These are phyloP conservation scores for Fusarium sp. DNA, from an alignment of 2,329 filamentous ascomycete species.

Conservation along the genomic window DNA sequence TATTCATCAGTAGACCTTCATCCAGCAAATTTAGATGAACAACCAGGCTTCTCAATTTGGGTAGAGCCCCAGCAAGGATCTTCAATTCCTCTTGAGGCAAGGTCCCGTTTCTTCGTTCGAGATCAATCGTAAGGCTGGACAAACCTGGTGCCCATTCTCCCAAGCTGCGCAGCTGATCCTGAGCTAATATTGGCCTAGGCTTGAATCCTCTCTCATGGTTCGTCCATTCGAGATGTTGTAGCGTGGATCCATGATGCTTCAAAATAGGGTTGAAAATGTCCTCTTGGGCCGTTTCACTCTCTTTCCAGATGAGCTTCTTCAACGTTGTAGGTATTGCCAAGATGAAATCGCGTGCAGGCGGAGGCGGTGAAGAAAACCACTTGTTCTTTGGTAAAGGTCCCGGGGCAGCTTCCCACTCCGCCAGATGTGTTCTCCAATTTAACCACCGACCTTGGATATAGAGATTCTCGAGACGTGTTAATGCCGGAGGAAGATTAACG, in stretches of 20 bases:
- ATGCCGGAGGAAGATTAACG: neutral
- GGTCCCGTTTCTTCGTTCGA: neutral
- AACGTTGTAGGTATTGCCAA: neutral
- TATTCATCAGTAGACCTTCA: neutral
- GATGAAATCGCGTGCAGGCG: slow-evolving; percentile 1
- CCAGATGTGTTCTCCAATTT: neutral
- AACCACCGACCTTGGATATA: neutral
- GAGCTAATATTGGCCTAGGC: neutral
- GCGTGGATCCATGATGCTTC: neutral
- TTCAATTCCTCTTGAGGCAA: slow-evolving; percentile 1
- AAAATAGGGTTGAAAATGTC: slow-evolving; percentile 1
- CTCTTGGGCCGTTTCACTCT: neutral
- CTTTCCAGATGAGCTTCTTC: neutral
- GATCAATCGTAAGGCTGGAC: neutral
- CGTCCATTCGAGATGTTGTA: slow-evolving; percentile 14
- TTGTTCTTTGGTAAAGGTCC: neutral
- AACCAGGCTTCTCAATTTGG: neutral
- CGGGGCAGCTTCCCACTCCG: neutral
- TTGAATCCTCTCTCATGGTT: neutral
- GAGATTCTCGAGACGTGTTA: neutral
- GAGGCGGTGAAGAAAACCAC: neutral
- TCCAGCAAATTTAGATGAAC: slow-evolving; percentile 1
- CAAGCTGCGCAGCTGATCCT: neutral
- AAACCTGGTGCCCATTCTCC: neutral
- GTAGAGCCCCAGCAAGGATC: neutral